phyloP scores from a whole-genome alignment of 306 rosid species.

The Abrus precatorius region DNA sequence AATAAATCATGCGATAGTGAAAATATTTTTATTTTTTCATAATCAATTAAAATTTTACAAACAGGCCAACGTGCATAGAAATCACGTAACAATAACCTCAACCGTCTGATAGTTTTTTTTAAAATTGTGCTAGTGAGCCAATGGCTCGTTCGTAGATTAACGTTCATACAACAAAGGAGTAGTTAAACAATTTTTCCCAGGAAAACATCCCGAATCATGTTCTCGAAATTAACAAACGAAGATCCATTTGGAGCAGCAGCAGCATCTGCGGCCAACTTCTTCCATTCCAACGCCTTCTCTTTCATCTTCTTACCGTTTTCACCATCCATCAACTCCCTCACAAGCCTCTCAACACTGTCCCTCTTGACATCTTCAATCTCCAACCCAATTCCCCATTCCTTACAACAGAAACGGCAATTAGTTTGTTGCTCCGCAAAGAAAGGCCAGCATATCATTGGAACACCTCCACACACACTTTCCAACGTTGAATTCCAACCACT shows the following conservation, averaged over 20 bases:
- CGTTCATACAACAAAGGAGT: neutral
- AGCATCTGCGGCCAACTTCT: constrained; percentile 53
- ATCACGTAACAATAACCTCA: no score
- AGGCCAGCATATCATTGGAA: constrained; percentile 84
- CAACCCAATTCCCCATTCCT: constrained; percentile 75
- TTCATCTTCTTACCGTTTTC: constrained; percentile 63
- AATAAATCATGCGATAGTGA: no score
- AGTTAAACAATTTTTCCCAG: neutral
- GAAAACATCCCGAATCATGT: constrained; percentile 45
- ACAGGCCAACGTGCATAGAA: no score
- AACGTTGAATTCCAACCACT: constrained; percentile 79
- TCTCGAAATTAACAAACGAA: constrained; percentile 50
- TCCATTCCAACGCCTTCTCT: constrained; percentile 60
- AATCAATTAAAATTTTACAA: no score
- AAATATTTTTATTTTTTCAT: no score
- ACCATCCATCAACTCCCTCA: constrained; percentile 71
- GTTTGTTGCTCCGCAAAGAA: constrained; percentile 81
- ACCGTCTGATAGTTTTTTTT: no score
- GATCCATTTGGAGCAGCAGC: constrained; percentile 46
- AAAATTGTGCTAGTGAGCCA: no score
- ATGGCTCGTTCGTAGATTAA: no score
- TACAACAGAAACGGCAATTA: constrained; percentile 62
- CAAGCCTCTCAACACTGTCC: constrained; percentile 54
- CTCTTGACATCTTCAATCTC: constrained; percentile 69
- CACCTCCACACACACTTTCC: constrained; percentile 69